Evolutionary conservation across 805 yeast species (phyloP), one percentile per base, ranked within the genome.

Genomic region (Phaffomyces opuntiae): DNA sequence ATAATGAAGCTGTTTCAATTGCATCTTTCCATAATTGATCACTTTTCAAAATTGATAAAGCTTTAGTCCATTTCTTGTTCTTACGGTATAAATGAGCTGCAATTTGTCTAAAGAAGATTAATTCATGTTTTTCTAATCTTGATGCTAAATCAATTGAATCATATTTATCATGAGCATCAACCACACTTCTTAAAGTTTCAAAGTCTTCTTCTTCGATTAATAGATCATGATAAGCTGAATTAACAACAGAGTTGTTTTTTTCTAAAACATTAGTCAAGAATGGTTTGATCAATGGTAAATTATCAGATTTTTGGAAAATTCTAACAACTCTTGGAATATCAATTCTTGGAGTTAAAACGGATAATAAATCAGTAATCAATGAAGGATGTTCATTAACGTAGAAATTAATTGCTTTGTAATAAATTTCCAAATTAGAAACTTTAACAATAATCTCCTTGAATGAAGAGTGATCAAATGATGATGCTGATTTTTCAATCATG

Each of bases 1-100:
- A 89, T 47, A 81, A 69, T 16, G 96, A 80, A 24, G 96, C 96
- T 9, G 98, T 90, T 61, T 80, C 87, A 62, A 93, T 85, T 51
- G 96, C 90, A 65, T 90, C 97, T 48, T 83, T 74, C 98, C 97
- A 93, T 57, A 93, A 74, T 68, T 87, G 88, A 71, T 93, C 98
- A 50, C 83, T 77, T 73, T 93, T 93, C 60, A 89, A 77, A 51
- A 93, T 80, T 3, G 90, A 77, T 61, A 93, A 82, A 42, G 96
- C 83, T 75, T 90, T 91, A 63, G 70, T 75, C 84, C 88, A 93
- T 66, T 93, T 91, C 78, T 89, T 90, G 70, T 88, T 88, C 70
- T 89, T 89, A 65, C 96, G 81, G 77, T 86, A 93, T 54, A 93
- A 75, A 55, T 89, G 79, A 42, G 98, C 98, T 36, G 97, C 95